phyloP scores from a whole-genome alignment of 176 grass and related monocot species.

The Stipa capillata region DNA sequence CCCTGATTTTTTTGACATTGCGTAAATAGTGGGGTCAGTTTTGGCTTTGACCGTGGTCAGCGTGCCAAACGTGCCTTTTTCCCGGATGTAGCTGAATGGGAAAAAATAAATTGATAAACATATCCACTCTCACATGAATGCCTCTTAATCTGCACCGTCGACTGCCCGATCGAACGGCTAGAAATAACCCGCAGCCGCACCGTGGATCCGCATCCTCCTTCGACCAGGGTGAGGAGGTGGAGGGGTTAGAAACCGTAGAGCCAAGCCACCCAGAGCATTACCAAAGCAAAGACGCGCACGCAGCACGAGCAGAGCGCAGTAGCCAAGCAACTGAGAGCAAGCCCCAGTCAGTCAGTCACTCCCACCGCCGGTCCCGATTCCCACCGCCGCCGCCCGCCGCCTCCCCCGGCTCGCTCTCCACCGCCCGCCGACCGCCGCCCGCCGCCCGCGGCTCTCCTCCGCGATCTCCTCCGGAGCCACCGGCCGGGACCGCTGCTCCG shows the following conservation, averaged over 20 bases:
- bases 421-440: no score
- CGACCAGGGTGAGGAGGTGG: not conserved
- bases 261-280: not conserved
- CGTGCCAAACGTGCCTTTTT: no score
- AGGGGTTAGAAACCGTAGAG: not conserved
- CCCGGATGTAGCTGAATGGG: no score
- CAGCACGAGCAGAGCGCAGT: constrained; percentile 13
- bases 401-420: not conserved
- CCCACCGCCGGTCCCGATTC: constrained; percentile 14
- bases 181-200: not conserved
- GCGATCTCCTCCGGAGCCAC: not conserved
- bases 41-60: no score
- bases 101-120: no score
- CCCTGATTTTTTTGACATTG: no score
- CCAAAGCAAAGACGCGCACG: not conserved
- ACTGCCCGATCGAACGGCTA: not conserved
- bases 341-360: constrained; percentile 14
- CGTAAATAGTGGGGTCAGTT: no score
- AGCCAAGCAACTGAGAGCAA: no score
- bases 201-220: not conserved
- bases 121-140: not conserved
- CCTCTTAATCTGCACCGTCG: not conserved
- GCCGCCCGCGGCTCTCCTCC: no score
- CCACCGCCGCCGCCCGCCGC: not conserved
- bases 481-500: not conserved